These are phyloP conservation scores for Ganoderma lucidum DNA, from an alignment of 1,284 basidiomycete genomes.

Conservation along the genomic window DNA sequence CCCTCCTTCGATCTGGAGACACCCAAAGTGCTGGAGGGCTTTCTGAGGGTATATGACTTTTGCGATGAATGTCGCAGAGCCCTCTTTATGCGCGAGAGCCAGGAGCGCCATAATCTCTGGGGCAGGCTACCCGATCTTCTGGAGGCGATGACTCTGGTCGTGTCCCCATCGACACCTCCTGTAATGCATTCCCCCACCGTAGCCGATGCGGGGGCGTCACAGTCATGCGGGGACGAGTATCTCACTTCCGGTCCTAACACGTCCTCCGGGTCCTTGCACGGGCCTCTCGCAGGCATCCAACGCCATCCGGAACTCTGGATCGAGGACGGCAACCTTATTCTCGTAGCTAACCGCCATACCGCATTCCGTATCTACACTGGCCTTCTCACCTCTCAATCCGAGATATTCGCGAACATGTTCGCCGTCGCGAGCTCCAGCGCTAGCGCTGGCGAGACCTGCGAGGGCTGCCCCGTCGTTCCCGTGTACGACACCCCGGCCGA, in stretches of 20 bases:
- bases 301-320: not conserved
- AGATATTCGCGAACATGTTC: slow-evolving; percentile 30
- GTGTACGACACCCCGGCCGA: slow-evolving; percentile 25
- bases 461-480: slow-evolving; percentile 29
- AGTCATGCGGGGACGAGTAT: too few relatives aligned
- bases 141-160: not conserved
- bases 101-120: not conserved
- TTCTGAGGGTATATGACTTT: not conserved
- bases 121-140: not conserved
- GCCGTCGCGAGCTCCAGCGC: slow-evolving; percentile 23
- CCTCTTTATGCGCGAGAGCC: not conserved
- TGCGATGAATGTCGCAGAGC: not conserved
- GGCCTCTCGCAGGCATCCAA: not conserved
- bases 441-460: slow-evolving; percentile 11
- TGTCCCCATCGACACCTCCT: too few relatives aligned
- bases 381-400: slow-evolving; percentile 29
- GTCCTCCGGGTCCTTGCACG: not conserved
- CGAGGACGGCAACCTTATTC: slow-evolving; percentile 4
- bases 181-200: too few relatives aligned
- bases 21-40: not conserved
- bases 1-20: not conserved
- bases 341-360: not conserved
- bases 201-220: too few relatives aligned
- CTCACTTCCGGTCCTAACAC: not conserved
- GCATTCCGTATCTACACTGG: slow-evolving; percentile 29